Evolutionary conservation across 495 filamentous ascomycete species (phyloP).

Genomic region (Apodospora peruviana): DNA sequence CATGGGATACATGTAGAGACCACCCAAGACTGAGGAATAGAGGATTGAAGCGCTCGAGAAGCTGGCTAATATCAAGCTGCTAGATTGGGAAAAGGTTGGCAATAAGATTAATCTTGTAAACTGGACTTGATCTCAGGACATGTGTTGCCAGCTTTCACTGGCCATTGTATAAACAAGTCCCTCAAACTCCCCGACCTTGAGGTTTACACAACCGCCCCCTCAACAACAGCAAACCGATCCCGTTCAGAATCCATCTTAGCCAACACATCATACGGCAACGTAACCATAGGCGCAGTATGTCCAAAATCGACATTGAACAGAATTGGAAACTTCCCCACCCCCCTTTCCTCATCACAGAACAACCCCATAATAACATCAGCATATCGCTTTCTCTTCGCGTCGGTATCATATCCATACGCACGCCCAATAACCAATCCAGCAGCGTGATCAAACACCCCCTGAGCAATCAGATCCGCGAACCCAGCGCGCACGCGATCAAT

Average conservation of each 20-base stretch:
- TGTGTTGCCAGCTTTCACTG: not conserved
- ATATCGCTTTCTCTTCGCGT: slow-evolving; percentile 14
- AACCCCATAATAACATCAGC: not conserved
- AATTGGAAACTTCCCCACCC: slow-evolving; percentile 19
- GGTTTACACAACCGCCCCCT: slow-evolving; percentile 17
- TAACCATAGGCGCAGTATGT: slow-evolving; percentile 30
- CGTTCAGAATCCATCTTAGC: slow-evolving; percentile 22
- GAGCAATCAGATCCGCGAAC: slow-evolving; percentile 28
- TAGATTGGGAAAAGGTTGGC: not conserved
- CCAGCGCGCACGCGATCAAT: slow-evolving; percentile 13
- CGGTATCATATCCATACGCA: slow-evolving; percentile 20
- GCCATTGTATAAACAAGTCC: not conserved
- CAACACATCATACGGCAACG: slow-evolving; percentile 23
- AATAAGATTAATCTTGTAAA: no score
- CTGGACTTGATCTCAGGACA: not conserved
- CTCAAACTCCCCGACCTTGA: not conserved
- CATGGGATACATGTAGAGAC: no score
- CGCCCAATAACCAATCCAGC: slow-evolving; percentile 30
- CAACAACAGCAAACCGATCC: slow-evolving; percentile 28
- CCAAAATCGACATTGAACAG: slow-evolving; percentile 29
- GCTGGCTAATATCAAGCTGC: not conserved
- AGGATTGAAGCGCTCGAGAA: not conserved
- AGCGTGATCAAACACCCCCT: slow-evolving; percentile 25
- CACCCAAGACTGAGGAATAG: not conserved
- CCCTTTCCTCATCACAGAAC: slow-evolving; percentile 6